Conservation (phyloP, 768 basidiomycete species). For the Tricholoma terreum region DNA sequence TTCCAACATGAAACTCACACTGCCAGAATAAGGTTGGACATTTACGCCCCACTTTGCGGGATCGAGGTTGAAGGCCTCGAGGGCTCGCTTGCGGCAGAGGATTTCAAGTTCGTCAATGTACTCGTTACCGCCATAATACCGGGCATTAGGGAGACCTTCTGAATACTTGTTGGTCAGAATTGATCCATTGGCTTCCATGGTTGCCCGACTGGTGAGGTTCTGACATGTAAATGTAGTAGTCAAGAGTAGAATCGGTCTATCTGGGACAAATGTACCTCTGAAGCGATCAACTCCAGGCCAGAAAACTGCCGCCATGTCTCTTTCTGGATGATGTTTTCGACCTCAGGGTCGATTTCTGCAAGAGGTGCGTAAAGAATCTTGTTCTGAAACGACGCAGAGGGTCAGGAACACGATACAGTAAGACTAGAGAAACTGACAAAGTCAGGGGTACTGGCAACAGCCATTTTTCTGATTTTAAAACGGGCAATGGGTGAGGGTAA, state of each 20-base stretch:
- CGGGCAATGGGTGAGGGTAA: conserved; percentile 27
- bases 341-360: conserved; percentile 88
- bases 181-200: conserved; percentile 98
- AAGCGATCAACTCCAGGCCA: conserved; percentile 97
- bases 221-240: conserved; percentile 25
- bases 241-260: not conserved
- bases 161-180: conserved; percentile 99
- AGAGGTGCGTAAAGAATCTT: conserved; percentile 85
- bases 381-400: conserved; percentile 57
- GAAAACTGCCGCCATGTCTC: conserved; percentile 99
- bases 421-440: conserved; percentile 44
- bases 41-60: conserved; percentile 95
- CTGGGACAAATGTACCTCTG: conserved; percentile 63
- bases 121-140: conserved; percentile 98
- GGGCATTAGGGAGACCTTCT: conserved; percentile 95
- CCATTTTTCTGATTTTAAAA: conserved; percentile 49
- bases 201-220: conserved; percentile 95
- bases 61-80: conserved; percentile 95
- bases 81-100: conserved; percentile 92
- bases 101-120: conserved; percentile 95
- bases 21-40: conserved; percentile 97
- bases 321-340: conserved; percentile 97
- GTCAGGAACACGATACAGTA: not conserved
- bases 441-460: conserved; percentile 53
- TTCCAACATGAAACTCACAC: conserved; percentile 47